Conservation (phyloP, 1,284 basidiomycete species). For the Vanrija pseudolonga region DNA sequence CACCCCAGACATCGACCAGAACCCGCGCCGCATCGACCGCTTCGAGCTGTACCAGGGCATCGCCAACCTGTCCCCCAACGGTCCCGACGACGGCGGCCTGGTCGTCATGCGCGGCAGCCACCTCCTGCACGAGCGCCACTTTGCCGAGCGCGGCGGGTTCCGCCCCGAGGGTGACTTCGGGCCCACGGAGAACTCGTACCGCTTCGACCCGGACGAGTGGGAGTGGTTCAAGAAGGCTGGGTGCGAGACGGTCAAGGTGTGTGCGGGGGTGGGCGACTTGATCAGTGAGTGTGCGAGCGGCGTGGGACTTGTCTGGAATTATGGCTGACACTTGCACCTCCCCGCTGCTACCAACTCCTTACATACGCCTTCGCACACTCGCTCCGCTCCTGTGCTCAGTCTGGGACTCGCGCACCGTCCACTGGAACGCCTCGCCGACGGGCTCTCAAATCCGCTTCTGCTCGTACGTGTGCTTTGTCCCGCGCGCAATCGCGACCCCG, state of each 20-base stretch:
- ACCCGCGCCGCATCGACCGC: constrained; percentile 7
- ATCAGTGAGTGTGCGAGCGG: constrained; percentile 9
- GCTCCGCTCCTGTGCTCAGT: too few species aligned
- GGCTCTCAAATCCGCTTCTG: constrained; percentile 19
- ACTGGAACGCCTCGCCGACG: constrained; percentile 20
- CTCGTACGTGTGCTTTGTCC: constrained; percentile 19
- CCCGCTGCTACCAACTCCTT: too few species aligned
- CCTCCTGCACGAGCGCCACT: constrained; percentile 11
- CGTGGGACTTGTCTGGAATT: background rate
- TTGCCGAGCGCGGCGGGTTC: constrained; percentile 10
- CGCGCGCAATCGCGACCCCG: constrained; percentile 3
- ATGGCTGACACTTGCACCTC: too few species aligned
- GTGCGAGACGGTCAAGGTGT: constrained; percentile 16
- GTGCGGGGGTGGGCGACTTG: constrained; percentile 14
- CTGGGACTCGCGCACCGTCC: constrained; percentile 23
- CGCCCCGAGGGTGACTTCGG: background rate
- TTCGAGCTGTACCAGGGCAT: constrained; percentile 23
- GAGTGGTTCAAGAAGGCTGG: constrained; percentile 17
- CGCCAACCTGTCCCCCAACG: constrained; percentile 20
- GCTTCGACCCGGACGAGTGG: constrained; percentile 5
- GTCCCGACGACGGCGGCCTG: constrained; percentile 20
- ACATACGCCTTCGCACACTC: too few species aligned
- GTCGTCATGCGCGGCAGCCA: constrained; percentile 16
- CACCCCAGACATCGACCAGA: constrained; percentile 18
- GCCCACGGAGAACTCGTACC: constrained; percentile 12